These are phyloP conservation scores for Coemansia sp. DNA, from an alignment of 192 early-diverging fungal species.

Conservation along the genomic window DNA sequence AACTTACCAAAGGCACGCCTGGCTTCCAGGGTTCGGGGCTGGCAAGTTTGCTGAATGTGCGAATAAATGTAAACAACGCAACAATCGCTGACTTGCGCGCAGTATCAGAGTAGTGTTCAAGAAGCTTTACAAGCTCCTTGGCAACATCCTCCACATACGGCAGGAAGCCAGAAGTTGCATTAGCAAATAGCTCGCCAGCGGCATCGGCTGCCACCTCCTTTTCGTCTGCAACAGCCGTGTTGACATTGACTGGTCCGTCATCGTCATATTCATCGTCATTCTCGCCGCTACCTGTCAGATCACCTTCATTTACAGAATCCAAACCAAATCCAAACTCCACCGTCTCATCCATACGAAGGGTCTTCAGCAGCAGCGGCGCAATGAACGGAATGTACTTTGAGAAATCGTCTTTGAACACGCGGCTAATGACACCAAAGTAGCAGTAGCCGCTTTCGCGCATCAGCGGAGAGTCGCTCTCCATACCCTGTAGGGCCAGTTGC, in stretches of 20 bases:
- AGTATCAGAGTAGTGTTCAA: conserved; percentile 76
- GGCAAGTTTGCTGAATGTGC: conserved; percentile 75
- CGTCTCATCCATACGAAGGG: conserved; percentile 75
- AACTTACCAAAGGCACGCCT: conserved; percentile 65
- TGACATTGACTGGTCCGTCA: conserved; percentile 63
- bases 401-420: conserved; percentile 82
- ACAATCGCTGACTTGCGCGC: conserved; percentile 76
- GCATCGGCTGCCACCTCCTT: conserved; percentile 91
- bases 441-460: conserved; percentile 84
- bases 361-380: conserved; percentile 78
- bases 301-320: conserved; percentile 13
- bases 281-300: conserved; percentile 40
- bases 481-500: conserved; percentile 75
- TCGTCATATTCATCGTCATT: conserved; percentile 63
- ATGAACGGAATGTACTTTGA: conserved; percentile 70
- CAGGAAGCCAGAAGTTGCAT: conserved; percentile 72
- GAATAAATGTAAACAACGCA: conserved; percentile 73
- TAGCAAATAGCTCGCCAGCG: conserved; percentile 82
- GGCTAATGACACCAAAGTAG: conserved; percentile 81
- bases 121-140: conserved; percentile 64
- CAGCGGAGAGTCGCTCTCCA: conserved; percentile 69
- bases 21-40: conserved; percentile 69
- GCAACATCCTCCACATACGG: conserved; percentile 79
- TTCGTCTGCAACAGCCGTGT: conserved; percentile 84
- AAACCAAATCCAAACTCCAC: conserved; percentile 26